Evolutionary conservation across 305 asterid species (phyloP).

Genomic region (Fraxinus greggii): DNA sequence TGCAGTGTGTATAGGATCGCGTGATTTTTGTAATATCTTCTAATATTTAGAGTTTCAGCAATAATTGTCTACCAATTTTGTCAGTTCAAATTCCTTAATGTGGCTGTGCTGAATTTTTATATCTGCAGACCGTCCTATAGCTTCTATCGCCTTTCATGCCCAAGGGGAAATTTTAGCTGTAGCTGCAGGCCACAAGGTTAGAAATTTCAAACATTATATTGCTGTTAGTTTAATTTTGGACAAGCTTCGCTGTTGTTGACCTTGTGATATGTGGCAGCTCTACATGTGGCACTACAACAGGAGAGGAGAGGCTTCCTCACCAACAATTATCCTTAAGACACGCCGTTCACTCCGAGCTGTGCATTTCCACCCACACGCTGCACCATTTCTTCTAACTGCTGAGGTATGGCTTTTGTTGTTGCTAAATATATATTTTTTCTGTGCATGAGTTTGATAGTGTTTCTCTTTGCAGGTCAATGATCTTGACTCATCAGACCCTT

Average conservation of each 20-base stretch:
- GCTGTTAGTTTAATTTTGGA: conserved; percentile 20
- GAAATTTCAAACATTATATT: conserved; percentile 25
- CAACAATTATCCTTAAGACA: conserved; percentile 74
- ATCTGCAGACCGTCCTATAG: conserved; percentile 84
- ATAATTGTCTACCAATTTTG: neutral
- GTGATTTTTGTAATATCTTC: conserved; percentile 73
- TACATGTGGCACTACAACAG: conserved; percentile 89
- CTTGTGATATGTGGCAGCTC: conserved; percentile 54
- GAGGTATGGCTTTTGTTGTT: conserved; percentile 60
- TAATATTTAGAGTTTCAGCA: conserved; percentile 17
- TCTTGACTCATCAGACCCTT: conserved; percentile 85
- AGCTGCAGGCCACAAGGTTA: conserved; percentile 97
- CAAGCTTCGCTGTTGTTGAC: conserved; percentile 28
- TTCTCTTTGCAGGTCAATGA: conserved; percentile 73
- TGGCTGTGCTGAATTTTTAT: conserved; percentile 20
- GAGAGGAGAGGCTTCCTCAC: conserved; percentile 76
- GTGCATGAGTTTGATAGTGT: conserved; percentile 22
- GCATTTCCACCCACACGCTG: conserved; percentile 92
- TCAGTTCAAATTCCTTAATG: conserved; percentile 19
- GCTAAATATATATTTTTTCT: conserved; percentile 15
- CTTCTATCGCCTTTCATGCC: conserved; percentile 97
- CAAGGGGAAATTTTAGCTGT: conserved; percentile 93
- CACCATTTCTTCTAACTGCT: conserved; percentile 92
- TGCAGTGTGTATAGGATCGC: conserved; percentile 85
- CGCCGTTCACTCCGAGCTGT: conserved; percentile 97